Evolutionary conservation across 805 yeast genomes (phyloP).

Genomic region (Cyberlindnera japonica): DNA sequence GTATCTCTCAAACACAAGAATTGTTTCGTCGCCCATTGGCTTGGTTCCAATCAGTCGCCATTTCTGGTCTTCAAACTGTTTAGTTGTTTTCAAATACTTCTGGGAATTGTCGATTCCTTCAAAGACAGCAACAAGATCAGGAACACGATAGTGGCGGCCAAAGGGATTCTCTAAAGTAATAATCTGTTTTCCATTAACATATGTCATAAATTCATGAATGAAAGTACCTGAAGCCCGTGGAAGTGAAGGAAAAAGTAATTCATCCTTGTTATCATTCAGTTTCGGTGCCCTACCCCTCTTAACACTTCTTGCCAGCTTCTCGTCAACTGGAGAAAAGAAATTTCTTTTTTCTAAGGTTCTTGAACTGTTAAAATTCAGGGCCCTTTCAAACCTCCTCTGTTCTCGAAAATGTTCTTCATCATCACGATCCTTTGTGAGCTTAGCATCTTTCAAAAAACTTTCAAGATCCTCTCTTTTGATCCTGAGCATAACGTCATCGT

Average conservation of each 20-base stretch:
- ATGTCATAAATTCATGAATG: constrained; percentile 25
- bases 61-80: constrained; percentile 36
- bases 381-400: constrained; percentile 43
- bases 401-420: constrained; percentile 46
- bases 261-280: constrained; percentile 9
- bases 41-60: constrained; percentile 33
- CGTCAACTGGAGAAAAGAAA: constrained; percentile 37
- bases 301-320: constrained; percentile 10
- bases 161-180: constrained; percentile 37
- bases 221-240: constrained; percentile 7
- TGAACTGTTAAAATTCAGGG: constrained; percentile 32
- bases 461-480: constrained; percentile 33
- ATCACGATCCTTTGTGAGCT: constrained; percentile 34
- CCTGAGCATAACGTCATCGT: not conserved
- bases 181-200: constrained; percentile 14
- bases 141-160: constrained; percentile 32
- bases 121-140: constrained; percentile 41
- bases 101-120: constrained; percentile 37
- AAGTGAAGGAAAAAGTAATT: constrained; percentile 23
- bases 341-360: constrained; percentile 37
- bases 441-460: constrained; percentile 40
- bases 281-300: constrained; percentile 20
- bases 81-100: constrained; percentile 33
- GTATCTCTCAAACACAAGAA: constrained; percentile 40
- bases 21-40: constrained; percentile 26